Evolutionary conservation across 768 basidiomycete species (phyloP).

Genomic region (Tephrocybe sp.): DNA sequence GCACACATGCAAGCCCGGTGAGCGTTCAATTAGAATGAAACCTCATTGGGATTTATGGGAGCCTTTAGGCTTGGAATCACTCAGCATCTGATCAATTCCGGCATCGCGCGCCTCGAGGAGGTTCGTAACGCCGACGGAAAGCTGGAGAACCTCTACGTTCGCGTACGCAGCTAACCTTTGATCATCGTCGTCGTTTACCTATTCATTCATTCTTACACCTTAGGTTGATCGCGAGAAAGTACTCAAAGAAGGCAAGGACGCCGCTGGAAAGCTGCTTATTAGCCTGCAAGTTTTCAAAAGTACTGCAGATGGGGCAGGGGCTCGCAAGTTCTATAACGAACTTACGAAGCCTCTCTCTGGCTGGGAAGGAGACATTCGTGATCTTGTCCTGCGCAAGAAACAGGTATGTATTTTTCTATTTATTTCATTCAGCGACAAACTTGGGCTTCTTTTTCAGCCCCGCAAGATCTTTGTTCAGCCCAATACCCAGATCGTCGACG

Average conservation of each 20-base stretch:
- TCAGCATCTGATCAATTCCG: conserved; percentile 70
- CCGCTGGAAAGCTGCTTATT: conserved; percentile 72
- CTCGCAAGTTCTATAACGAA: conserved; percentile 76
- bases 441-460: conserved; percentile 44
- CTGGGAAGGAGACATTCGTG: conserved; percentile 76
- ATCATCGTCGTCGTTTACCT: background rate
- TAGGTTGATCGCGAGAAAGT: conserved; percentile 76
- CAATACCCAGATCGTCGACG: conserved; percentile 68
- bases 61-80: conserved; percentile 74
- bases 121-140: conserved; percentile 54
- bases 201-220: too few relatives aligned
- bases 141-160: conserved; percentile 69
- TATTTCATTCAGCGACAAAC: conserved; percentile 1
- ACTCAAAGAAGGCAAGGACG: conserved; percentile 61
- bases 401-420: conserved; percentile 42
- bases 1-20: conserved; percentile 91
- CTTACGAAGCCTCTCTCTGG: conserved; percentile 71
- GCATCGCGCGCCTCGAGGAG: conserved; percentile 70
- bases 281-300: conserved; percentile 85
- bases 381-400: conserved; percentile 80
- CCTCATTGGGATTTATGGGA: background rate
- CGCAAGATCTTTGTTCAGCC: conserved; percentile 87
- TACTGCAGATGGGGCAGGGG: conserved; percentile 79
- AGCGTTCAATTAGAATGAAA: conserved; percentile 13
- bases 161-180: conserved; percentile 40